Evolutionary conservation across 2,329 filamentous ascomycete genomes (phyloP).

Genomic region (Capronia americana): DNA sequence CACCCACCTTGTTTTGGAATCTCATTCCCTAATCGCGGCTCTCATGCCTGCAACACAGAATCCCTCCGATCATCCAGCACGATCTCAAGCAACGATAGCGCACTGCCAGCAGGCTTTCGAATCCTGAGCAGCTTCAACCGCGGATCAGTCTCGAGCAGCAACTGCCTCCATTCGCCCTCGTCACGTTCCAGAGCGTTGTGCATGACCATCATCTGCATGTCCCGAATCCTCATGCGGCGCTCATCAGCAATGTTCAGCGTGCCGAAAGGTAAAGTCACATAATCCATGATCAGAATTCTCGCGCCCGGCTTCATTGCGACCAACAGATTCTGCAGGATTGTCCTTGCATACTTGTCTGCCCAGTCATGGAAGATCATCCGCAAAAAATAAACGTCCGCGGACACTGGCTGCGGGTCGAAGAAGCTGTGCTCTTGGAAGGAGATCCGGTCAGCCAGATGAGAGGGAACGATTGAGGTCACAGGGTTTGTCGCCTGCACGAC

Average conservation of each 20-base stretch:
- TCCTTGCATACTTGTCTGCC: slow-evolving; percentile 59
- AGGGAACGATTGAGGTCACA: slow-evolving; percentile 22
- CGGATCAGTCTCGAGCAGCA: slow-evolving; percentile 54
- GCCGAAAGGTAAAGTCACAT: slow-evolving; percentile 40
- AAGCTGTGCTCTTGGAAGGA: slow-evolving; percentile 61
- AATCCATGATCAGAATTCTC: slow-evolving; percentile 53
- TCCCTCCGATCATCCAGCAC: slow-evolving; percentile 15
- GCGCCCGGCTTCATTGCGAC: slow-evolving; percentile 64
- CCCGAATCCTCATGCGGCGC: slow-evolving; percentile 20
- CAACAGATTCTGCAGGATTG: slow-evolving; percentile 58
- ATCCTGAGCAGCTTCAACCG: slow-evolving; percentile 45
- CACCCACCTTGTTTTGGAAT: too few relatives aligned
- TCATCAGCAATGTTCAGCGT: slow-evolving; percentile 19
- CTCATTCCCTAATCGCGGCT: background rate
- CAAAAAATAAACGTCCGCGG: slow-evolving; percentile 65
- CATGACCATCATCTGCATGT: slow-evolving; percentile 55
- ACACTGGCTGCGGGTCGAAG: slow-evolving; percentile 62
- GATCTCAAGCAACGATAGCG: slow-evolving; percentile 23
- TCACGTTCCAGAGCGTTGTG: slow-evolving; percentile 61
- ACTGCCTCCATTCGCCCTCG: slow-evolving; percentile 53
- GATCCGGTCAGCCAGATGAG: slow-evolving; percentile 38
- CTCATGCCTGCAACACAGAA: slow-evolving; percentile 7
- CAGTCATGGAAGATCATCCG: slow-evolving; percentile 69
- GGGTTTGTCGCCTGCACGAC: slow-evolving; percentile 8
- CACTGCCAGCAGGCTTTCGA: slow-evolving; percentile 21